A percentile compares a stretch with the other conserved stretches of the same genome.
phyloP scores from a whole-genome alignment of 2,329 filamentous ascomycete genomes.

The Penicillium thymicola region DNA sequence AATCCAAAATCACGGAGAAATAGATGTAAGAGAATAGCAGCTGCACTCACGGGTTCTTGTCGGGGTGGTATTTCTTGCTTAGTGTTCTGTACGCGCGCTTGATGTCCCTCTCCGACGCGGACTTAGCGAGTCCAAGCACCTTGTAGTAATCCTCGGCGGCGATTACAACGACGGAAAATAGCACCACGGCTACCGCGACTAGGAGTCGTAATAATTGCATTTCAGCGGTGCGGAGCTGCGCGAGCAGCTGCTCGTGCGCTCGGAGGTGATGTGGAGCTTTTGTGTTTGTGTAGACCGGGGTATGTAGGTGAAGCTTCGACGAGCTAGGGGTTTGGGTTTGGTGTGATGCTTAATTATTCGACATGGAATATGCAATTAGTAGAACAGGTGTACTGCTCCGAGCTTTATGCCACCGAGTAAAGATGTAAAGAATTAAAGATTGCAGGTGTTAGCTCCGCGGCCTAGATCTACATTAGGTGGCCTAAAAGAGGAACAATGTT shows the following conservation, averaged over 20 bases:
- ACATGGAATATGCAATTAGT: not conserved
- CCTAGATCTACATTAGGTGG: slow-evolving; percentile 12
- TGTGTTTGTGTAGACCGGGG: not conserved
- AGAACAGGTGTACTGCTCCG: not conserved
- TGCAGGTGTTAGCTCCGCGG: slow-evolving; percentile 3
- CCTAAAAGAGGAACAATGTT: slow-evolving; percentile 20
- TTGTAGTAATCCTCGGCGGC: slow-evolving; percentile 53
- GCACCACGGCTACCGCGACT: slow-evolving; percentile 33
- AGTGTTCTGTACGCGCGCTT: slow-evolving; percentile 90
- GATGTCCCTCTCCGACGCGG: slow-evolving; percentile 80
- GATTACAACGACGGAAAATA: slow-evolving; percentile 37
- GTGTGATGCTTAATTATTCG: not conserved
- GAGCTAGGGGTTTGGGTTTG: not conserved
- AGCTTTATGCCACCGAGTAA: not conserved
- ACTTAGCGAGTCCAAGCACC: slow-evolving; percentile 74
- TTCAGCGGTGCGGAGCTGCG: slow-evolving; percentile 14
- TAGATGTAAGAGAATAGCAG: not conserved
- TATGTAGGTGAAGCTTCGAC: not conserved
- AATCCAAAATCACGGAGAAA: not conserved
- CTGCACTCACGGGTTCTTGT: slow-evolving; percentile 84
- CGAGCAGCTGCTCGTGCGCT: slow-evolving; percentile 14
- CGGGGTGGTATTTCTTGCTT: slow-evolving; percentile 94
- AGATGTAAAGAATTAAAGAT: slow-evolving; percentile 1
- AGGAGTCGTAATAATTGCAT: slow-evolving; percentile 38
- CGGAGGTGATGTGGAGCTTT: not conserved